Evolutionary conservation across 768 basidiomycete species (phyloP).

Genomic region (Trametes cinnabarina): DNA sequence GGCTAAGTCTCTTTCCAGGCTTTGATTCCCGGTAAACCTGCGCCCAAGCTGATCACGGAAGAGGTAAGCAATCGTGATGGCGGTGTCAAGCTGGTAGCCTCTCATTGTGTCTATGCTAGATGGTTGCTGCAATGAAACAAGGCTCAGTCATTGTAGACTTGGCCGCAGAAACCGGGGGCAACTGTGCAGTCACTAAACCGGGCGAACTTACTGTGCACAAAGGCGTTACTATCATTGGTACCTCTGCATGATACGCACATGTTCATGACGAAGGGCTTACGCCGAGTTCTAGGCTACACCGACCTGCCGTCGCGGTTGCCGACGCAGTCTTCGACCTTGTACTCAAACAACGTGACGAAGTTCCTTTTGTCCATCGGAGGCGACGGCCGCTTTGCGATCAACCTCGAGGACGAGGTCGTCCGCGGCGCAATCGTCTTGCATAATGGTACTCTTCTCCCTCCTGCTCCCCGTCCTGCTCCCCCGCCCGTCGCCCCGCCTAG

Average conservation of each 20-base stretch:
- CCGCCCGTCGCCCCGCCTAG: slow-evolving; percentile 56
- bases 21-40: slow-evolving; percentile 82
- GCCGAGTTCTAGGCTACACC: slow-evolving; percentile 58
- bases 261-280: too few relatives aligned
- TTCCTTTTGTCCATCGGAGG: slow-evolving; percentile 77
- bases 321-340: slow-evolving; percentile 85
- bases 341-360: slow-evolving; percentile 90
- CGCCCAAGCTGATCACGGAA: slow-evolving; percentile 79
- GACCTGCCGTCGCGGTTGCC: slow-evolving; percentile 87
- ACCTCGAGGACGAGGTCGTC: slow-evolving; percentile 81
- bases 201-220: slow-evolving; percentile 66
- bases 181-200: slow-evolving; percentile 79
- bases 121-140: slow-evolving; percentile 90
- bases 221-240: slow-evolving; percentile 84
- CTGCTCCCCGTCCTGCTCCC: slow-evolving; percentile 66
- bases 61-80: slow-evolving; percentile 38
- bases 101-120: slow-evolving; percentile 35
- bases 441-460: slow-evolving; percentile 61
- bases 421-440: slow-evolving; percentile 77
- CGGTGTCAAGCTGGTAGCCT: neutral
- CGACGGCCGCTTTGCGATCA: slow-evolving; percentile 59
- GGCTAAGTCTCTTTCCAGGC: slow-evolving; percentile 42
- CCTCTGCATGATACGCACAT: too few relatives aligned
- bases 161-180: slow-evolving; percentile 88
- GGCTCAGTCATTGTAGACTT: slow-evolving; percentile 87